Evolutionary conservation across 192 early-diverging fungal genomes (phyloP).

Genomic region (Bifiguratus adelaidae): DNA sequence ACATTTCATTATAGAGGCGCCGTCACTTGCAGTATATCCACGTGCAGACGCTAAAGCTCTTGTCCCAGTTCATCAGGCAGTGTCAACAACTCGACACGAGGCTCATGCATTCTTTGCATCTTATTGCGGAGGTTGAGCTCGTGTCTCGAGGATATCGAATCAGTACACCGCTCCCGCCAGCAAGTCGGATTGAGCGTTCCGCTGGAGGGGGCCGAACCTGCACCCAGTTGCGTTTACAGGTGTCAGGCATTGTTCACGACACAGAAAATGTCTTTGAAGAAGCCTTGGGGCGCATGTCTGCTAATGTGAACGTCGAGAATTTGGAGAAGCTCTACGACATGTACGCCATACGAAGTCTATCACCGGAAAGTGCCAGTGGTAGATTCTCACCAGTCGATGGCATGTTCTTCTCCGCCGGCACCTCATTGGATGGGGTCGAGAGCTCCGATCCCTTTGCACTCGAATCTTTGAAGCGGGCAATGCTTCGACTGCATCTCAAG

Average conservation of each 20-base stretch:
- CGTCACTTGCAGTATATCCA: no score
- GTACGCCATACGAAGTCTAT: constrained; percentile 17
- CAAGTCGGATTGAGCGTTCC: constrained; percentile 47
- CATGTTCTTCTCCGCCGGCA: constrained; percentile 4
- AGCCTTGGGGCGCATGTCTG: constrained; percentile 30
- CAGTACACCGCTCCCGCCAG: constrained; percentile 44
- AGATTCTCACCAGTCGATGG: no score
- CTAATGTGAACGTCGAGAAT: constrained; percentile 23
- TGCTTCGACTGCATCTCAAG: constrained; percentile 36
- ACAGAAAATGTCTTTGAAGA: constrained; percentile 31
- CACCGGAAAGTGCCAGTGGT: constrained; percentile 3
- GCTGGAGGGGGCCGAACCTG: no score
- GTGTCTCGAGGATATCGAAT: constrained; percentile 51
- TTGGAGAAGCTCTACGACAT: constrained; percentile 34
- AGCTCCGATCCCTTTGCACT: constrained; percentile 19
- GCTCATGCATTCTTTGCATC: constrained; percentile 35
- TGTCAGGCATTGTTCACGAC: constrained; percentile 23
- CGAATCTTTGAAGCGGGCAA: constrained; percentile 31
- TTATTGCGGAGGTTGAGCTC: constrained; percentile 53
- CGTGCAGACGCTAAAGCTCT: constrained; percentile 22
- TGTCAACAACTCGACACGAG: constrained; percentile 35
- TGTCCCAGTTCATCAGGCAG: constrained; percentile 28
- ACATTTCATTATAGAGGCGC: no score
- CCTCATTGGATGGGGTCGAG: neutral
- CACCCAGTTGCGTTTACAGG: constrained; percentile 26